These are phyloP conservation scores for Entophlyctis luteolus DNA, from an alignment of 192 early-diverging fungal genomes.

Conservation along the genomic window DNA sequence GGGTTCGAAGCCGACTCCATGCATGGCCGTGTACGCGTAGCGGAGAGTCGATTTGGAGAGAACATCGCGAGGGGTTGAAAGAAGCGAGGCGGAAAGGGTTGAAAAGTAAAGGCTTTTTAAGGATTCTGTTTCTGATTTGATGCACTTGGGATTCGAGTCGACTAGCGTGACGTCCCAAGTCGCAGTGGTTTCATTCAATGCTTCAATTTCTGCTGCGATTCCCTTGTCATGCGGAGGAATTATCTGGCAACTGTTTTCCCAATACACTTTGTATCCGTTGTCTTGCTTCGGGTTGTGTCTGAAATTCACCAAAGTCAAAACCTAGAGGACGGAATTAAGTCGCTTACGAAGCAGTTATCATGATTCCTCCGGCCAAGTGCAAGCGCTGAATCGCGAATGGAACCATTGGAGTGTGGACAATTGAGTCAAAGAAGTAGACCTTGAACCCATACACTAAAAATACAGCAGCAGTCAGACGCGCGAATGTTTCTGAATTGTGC, in stretches of 20 bases:
- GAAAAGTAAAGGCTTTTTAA: slow-evolving; percentile 73
- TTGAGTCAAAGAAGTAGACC: slow-evolving; percentile 69
- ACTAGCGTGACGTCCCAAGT: slow-evolving; percentile 67
- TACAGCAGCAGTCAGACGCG: slow-evolving; percentile 74
- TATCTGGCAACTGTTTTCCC: slow-evolving; percentile 88
- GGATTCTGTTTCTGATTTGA: slow-evolving; percentile 51
- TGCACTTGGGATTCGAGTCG: slow-evolving; percentile 43
- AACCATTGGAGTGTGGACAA: slow-evolving; percentile 84
- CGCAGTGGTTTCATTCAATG: slow-evolving; percentile 37
- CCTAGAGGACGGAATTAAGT: neutral
- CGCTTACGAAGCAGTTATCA: slow-evolving; percentile 83
- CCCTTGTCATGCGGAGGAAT: slow-evolving; percentile 81
- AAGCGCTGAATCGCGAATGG: slow-evolving; percentile 80
- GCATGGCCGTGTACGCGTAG: slow-evolving; percentile 93
- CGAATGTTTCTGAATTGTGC: slow-evolving; percentile 80
- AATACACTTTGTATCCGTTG: slow-evolving; percentile 78
- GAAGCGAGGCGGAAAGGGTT: neutral
- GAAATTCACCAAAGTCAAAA: neutral
- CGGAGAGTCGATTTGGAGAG: slow-evolving; percentile 48
- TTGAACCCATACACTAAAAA: slow-evolving; percentile 70
- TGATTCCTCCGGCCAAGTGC: slow-evolving; percentile 77
- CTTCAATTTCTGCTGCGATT: slow-evolving; percentile 67
- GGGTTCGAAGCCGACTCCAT: slow-evolving; percentile 83
- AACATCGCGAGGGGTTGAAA: slow-evolving; percentile 34
- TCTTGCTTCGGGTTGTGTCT: slow-evolving; percentile 85